Evolutionary conservation across 2,329 filamentous ascomycete genomes (phyloP), one percentile per base, ranked within the genome.

Genomic region (Catunica adiposa): DNA sequence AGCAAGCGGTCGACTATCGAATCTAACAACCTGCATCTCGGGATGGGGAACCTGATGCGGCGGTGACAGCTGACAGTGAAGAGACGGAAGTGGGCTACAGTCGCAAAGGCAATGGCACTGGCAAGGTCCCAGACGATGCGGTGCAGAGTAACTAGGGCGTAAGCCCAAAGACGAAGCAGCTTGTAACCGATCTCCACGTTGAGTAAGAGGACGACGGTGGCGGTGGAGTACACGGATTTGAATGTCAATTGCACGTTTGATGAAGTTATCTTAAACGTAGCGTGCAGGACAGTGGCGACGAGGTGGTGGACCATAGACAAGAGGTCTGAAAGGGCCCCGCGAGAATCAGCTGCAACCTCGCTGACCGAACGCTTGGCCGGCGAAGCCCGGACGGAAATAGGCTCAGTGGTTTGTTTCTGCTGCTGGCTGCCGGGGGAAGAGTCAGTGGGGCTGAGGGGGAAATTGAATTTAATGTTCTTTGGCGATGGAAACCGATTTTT

Each of bases 181-280:
- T 58, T 58, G 51, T 58, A 56, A 14, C 53, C 54, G 44, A 58
- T 58, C 51, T 58, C 53, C 29, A 58, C 29, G 51, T 58, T 58
- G n/a, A 56, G 51, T 26, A 56, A 48, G n/a, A 58, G 37, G 22
- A 58, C 50, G 40, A 58, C 57, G 20, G 48, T 37, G 42, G 54
- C 57, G 14, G 57, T 58, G 15, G 57, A 42, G 34, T 17, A 23
- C 26, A 58, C 51, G 40, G 57, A 54, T 23, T 58, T 42, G 15
- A 58, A 31, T 4, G 57, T 56, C 25, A 58, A 26, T 23, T 58
- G 50, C 48, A 58, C 42, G 54, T 58, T 58, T 40, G 57, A 58
- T 20, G 54, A 58, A 14, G 54, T 53, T 29, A 58, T 58, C n/a
- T 54, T 54, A 54, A 58, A 58, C 34, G 57, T 58, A 20, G 57